Conservation (phyloP, 73 alveolate species). For the Blepharisma stoltei region DNA sequence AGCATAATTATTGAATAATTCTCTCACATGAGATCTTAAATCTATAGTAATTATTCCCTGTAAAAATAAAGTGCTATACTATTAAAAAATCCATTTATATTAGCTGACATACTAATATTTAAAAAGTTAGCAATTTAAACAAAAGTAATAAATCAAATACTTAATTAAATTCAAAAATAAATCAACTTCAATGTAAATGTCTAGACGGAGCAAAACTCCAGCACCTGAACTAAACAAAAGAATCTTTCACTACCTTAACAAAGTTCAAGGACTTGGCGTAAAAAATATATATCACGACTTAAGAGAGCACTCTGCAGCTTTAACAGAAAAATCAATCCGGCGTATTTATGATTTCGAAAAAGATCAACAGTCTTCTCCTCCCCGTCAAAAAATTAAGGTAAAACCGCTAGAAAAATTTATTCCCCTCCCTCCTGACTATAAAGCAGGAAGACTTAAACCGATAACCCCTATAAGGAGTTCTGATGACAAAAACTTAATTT, state of each 20-base stretch:
- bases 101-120: too few relatives aligned
- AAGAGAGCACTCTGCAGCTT: not conserved
- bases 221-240: not conserved
- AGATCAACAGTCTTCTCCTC: not conserved
- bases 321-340: not conserved
- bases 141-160: too few relatives aligned
- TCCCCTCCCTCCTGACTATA: not conserved
- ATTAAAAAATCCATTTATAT: too few relatives aligned
- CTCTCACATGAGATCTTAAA: too few relatives aligned
- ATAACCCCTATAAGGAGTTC: not conserved
- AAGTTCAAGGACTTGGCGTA: not conserved
- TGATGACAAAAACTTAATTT: not conserved
- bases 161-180: too few relatives aligned
- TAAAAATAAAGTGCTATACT: too few relatives aligned
- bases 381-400: not conserved
- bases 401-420: constrained; percentile 7
- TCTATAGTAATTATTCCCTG: too few relatives aligned
- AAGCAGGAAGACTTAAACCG: constrained; percentile 6
- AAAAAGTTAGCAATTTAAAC: too few relatives aligned
- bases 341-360: not conserved
- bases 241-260: not conserved
- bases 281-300: not conserved
- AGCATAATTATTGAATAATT: too few relatives aligned
- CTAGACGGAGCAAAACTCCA: constrained; percentile 8
- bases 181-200: too few relatives aligned